phyloP scores from a whole-genome alignment of 73 alveolate species.

The Symbiodinium pilosum region DNA sequence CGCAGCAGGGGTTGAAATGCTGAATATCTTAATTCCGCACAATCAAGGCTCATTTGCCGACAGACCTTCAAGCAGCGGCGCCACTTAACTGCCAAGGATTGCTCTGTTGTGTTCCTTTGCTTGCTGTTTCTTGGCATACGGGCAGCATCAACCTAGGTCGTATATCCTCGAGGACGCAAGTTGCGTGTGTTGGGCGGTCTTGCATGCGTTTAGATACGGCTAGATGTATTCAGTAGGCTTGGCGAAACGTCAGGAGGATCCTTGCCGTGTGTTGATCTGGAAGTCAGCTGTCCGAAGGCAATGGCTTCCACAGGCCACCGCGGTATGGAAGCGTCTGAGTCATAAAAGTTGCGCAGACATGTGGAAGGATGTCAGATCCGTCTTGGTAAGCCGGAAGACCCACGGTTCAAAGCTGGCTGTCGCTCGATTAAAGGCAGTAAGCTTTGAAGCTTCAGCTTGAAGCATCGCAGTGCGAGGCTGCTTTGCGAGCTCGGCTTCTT shows the following conservation, averaged over 20 bases:
- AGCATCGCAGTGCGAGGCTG: too few relatives aligned
- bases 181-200: too few relatives aligned
- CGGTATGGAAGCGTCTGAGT: neutral
- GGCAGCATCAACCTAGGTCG: too few relatives aligned
- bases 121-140: too few relatives aligned
- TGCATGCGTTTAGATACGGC: too few relatives aligned
- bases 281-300: neutral
- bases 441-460: too few relatives aligned
- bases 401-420: constrained; percentile 59
- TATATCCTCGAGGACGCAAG: too few relatives aligned
- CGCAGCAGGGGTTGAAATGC: neutral
- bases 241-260: neutral
- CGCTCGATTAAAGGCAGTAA: neutral
- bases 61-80: neutral
- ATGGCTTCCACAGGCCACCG: neutral
- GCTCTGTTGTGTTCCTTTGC: too few relatives aligned
- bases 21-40: neutral
- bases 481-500: constrained; percentile 51
- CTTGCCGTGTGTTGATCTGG: neutral
- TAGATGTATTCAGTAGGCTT: too few relatives aligned
- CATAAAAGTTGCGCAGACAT: neutral
- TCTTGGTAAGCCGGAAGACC: constrained; percentile 60
- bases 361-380: constrained; percentile 35
- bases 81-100: neutral
- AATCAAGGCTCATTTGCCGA: neutral